phyloP scores from a whole-genome alignment of 163 green algal species.

The Volvox carteri region DNA sequence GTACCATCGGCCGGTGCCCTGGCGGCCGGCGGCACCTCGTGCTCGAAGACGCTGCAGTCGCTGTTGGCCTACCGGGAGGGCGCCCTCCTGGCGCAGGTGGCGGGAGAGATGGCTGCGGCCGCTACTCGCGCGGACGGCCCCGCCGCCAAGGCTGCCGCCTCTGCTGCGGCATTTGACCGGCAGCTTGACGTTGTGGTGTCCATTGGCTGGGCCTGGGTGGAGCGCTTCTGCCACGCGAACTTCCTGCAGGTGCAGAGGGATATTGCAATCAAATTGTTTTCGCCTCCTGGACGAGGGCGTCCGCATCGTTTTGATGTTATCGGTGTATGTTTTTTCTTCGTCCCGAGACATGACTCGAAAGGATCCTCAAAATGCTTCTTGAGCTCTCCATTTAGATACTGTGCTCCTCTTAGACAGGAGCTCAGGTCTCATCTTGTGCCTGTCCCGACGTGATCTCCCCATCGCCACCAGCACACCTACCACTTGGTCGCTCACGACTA shows the following conservation, averaged over 20 bases:
- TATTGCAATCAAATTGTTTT: too few species aligned
- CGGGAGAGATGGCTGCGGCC: conserved; percentile 60
- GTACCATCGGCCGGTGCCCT: neutral
- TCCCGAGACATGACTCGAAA: too few species aligned
- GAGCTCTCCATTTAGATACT: too few species aligned
- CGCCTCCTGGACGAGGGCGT: too few species aligned
- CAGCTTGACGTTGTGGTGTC: conserved; percentile 82
- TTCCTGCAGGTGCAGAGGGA: conserved; percentile 59
- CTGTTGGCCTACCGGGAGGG: conserved; percentile 76
- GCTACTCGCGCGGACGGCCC: conserved; percentile 30
- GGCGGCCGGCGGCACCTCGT: conserved; percentile 8
- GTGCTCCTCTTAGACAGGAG: too few species aligned
- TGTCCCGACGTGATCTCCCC: too few species aligned
- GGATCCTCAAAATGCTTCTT: too few species aligned
- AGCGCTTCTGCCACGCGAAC: conserved; percentile 74
- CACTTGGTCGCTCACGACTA: too few species aligned
- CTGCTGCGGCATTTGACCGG: conserved; percentile 76
- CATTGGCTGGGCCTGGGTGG: conserved; percentile 87
- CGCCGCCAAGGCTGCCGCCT: conserved; percentile 61
- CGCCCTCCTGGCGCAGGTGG: conserved; percentile 70
- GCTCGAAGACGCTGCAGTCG: conserved; percentile 32
- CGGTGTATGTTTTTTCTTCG: too few species aligned
- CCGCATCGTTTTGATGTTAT: too few species aligned
- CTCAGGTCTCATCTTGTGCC: too few species aligned
- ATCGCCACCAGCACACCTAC: too few species aligned